Percentiles rank a stretch among this genome's conserved stretches.
Evolutionary conservation across 768 basidiomycete species (phyloP).

Genomic region (Suillus subluteus): DNA sequence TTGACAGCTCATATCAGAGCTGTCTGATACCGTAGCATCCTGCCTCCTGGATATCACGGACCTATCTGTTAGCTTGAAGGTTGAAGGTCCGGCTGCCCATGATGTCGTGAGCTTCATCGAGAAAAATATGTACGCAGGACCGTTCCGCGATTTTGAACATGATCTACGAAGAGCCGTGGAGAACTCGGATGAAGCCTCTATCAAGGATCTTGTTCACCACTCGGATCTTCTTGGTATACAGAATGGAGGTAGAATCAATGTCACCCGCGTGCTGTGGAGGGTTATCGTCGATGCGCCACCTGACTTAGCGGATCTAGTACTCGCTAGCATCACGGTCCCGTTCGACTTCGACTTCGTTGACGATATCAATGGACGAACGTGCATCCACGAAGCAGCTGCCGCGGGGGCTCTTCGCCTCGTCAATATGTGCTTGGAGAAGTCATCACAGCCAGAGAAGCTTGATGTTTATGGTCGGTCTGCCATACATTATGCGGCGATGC

Average conservation of each 20-base stretch:
- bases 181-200: slow-evolving; percentile 57
- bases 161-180: slow-evolving; percentile 81
- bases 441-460: slow-evolving; percentile 68
- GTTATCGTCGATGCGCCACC: slow-evolving; percentile 80
- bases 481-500: slow-evolving; percentile 95
- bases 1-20: slow-evolving; percentile 87
- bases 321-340: slow-evolving; percentile 63
- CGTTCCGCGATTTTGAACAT: slow-evolving; percentile 87
- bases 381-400: slow-evolving; percentile 91
- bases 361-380: slow-evolving; percentile 95
- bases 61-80: slow-evolving; percentile 71
- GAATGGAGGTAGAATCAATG: slow-evolving; percentile 62
- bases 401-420: slow-evolving; percentile 80
- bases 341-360: slow-evolving; percentile 94
- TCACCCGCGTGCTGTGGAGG: slow-evolving; percentile 95
- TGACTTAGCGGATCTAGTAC: slow-evolving; percentile 73
- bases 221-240: slow-evolving; percentile 69
- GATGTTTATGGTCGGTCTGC: slow-evolving; percentile 94
- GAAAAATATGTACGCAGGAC: slow-evolving; percentile 62
- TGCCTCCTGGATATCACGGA: slow-evolving; percentile 82
- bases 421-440: slow-evolving; percentile 74
- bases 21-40: slow-evolving; percentile 89
- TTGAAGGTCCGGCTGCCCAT: slow-evolving; percentile 77
- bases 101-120: slow-evolving; percentile 76
- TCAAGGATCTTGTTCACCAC: slow-evolving; percentile 71